phyloP scores from a whole-genome alignment of 2,329 filamentous ascomycete species.

The Aspergillus fructus region DNA sequence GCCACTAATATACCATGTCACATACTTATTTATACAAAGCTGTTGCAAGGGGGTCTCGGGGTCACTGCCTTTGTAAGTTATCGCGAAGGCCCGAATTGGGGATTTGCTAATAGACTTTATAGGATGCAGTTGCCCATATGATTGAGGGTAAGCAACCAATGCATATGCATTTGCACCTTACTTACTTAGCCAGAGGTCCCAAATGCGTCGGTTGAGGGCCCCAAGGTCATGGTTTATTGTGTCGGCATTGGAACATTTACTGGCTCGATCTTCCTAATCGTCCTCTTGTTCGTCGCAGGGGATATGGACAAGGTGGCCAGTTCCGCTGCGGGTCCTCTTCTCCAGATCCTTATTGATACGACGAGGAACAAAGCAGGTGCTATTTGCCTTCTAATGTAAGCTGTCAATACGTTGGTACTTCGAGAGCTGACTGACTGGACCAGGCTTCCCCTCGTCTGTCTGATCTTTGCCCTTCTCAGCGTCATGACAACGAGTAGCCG shows the following conservation, averaged over 20 bases:
- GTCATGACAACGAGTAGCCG: constrained; percentile 38
- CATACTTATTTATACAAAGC: constrained; percentile 15
- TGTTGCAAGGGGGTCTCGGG: constrained; percentile 53
- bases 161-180: not conserved
- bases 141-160: constrained; percentile 41
- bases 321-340: constrained; percentile 57
- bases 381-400: constrained; percentile 62
- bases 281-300: constrained; percentile 63
- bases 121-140: constrained; percentile 51
- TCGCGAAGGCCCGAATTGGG: too few relatives aligned
- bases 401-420: not conserved
- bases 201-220: constrained; percentile 54
- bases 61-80: constrained; percentile 53
- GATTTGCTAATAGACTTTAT: not conserved
- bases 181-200: constrained; percentile 37
- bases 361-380: constrained; percentile 62
- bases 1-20: constrained; percentile 16
- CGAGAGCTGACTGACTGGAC: too few relatives aligned
- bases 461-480: constrained; percentile 32
- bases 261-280: constrained; percentile 62
- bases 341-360: constrained; percentile 63
- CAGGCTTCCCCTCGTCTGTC: constrained; percentile 31
- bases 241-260: constrained; percentile 63
- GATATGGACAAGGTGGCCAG: constrained; percentile 57
- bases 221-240: constrained; percentile 66